Evolutionary conservation across 345 rosid species (phyloP).

Genomic region (Crucihimalaya himalaica): DNA sequence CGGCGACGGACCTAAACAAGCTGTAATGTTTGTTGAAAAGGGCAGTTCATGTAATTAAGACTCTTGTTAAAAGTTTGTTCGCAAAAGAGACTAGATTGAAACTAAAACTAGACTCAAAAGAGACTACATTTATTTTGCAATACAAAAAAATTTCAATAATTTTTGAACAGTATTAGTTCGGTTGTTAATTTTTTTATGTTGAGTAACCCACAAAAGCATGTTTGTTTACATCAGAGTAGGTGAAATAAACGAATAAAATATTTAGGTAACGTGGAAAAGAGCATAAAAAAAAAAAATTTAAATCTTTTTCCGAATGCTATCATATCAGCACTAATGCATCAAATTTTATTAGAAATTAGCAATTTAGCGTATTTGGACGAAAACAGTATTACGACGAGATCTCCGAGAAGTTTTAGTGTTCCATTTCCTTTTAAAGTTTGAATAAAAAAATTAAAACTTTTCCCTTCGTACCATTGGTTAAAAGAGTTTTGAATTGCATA

Average conservation of each 20-base stretch:
- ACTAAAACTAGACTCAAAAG: too few species aligned
- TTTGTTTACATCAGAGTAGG: neutral
- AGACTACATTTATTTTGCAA: neutral
- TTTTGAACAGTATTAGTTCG: neutral
- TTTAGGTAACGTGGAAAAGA: too few species aligned
- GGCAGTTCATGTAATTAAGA: neutral
- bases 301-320: too few species aligned
- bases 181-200: neutral
- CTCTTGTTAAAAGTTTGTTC: constrained; percentile 12
- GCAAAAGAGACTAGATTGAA: neutral
- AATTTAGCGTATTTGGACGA: too few species aligned
- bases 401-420: too few species aligned
- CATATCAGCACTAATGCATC: too few species aligned
- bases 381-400: too few species aligned
- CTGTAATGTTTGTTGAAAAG: constrained; percentile 27
- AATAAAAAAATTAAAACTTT: too few species aligned
- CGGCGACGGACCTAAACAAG: constrained; percentile 13
- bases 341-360: too few species aligned
- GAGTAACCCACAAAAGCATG: neutral
- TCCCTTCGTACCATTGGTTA: neutral
- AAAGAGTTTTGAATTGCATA: neutral
- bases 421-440: too few species aligned
- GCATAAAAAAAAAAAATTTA: too few species aligned
- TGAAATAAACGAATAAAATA: too few species aligned
- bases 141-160: neutral